Evolutionary conservation across 345 rosid genomes (phyloP).

Genomic region (Populus nigra): DNA sequence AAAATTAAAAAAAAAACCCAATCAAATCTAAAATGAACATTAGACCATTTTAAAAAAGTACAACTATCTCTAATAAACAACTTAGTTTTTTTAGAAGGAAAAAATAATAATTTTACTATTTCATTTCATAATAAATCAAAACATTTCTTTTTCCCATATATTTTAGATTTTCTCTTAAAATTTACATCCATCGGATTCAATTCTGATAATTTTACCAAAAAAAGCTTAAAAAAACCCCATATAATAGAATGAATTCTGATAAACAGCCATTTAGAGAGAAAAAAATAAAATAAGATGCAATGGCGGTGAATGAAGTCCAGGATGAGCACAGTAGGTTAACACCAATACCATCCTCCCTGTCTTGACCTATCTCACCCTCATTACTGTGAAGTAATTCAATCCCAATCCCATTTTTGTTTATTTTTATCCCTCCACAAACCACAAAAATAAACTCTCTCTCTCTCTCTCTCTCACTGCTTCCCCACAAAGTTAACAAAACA

Average conservation of each 20-base stretch:
- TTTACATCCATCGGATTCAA: background rate
- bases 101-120: no score
- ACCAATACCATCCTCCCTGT: background rate
- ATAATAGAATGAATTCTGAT: background rate
- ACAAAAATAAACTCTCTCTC: background rate
- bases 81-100: no score
- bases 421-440: background rate
- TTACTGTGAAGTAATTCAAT: constrained; percentile 11
- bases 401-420: background rate
- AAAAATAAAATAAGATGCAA: background rate
- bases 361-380: background rate
- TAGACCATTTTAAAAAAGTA: no score
- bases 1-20: no score
- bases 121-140: no score
- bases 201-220: background rate
- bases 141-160: no score
- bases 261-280: background rate
- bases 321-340: constrained; percentile 8
- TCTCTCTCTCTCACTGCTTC: background rate
- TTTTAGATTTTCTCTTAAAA: no score
- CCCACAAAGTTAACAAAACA: background rate
- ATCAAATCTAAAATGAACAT: no score
- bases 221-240: background rate
- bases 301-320: constrained; percentile 6
- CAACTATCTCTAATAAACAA: no score